A percentile compares a stretch with the other conserved stretches of the same genome.
These are phyloP conservation scores for Globisporangium irregulare DNA, from an alignment of 352 stramenopile genomes.

Conservation along the genomic window DNA sequence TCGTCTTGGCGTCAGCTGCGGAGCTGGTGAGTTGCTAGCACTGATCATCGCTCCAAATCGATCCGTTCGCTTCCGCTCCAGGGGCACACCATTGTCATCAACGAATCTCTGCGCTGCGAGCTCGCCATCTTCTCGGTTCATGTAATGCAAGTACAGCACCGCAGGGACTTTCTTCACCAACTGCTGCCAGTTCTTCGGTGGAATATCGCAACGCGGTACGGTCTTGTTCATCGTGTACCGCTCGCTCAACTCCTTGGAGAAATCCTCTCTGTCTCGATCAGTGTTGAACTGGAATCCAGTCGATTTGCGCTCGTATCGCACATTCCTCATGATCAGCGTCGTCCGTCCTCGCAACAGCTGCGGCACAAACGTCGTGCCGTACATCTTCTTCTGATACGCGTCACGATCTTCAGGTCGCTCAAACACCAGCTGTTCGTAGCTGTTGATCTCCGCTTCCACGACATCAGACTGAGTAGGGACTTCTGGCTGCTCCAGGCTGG, in stretches of 20 bases:
- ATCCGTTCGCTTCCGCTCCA: conserved; percentile 36
- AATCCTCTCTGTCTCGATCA: conserved; percentile 54
- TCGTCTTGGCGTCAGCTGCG: conserved; percentile 16
- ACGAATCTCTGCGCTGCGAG: conserved; percentile 34
- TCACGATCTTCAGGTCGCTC: conserved; percentile 33
- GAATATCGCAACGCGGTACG: conserved; percentile 47
- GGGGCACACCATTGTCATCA: conserved; percentile 36
- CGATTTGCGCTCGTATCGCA: conserved; percentile 53
- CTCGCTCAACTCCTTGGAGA: conserved; percentile 36
- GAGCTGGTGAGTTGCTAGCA: conserved; percentile 20
- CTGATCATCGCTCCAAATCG: conserved; percentile 37
- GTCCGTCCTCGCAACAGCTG: conserved; percentile 35
- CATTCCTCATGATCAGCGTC: conserved; percentile 45
- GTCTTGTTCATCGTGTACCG: conserved; percentile 51
- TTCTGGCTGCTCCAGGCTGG: neutral
- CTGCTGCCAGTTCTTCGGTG: conserved; percentile 53
- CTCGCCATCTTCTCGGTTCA: conserved; percentile 49
- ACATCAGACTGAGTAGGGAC: neutral
- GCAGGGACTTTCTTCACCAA: conserved; percentile 32
- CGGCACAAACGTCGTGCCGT: conserved; percentile 51
- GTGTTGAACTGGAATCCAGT: conserved; percentile 60
- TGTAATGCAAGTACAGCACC: conserved; percentile 47
- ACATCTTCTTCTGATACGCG: conserved; percentile 50
- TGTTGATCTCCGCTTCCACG: conserved; percentile 18
- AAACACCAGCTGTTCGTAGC: conserved; percentile 46